These are phyloP conservation scores for Castanea sativa DNA, from an alignment of 306 rosid species.

Conservation along the genomic window DNA sequence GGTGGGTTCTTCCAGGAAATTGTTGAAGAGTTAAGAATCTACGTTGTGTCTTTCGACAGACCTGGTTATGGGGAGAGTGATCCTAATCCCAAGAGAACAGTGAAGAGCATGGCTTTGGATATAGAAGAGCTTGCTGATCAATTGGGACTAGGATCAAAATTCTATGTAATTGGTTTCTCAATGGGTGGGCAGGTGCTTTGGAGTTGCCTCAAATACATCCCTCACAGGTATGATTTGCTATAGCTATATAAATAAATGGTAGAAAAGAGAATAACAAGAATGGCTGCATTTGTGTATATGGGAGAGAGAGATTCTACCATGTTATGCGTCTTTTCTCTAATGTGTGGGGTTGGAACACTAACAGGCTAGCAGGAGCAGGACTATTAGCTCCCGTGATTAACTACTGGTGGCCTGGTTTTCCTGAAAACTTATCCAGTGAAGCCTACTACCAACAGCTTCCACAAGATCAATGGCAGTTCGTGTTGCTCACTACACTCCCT, in stretches of 20 bases:
- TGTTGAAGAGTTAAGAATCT: conserved; percentile 57
- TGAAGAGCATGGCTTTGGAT: conserved; percentile 71
- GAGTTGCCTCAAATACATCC: conserved; percentile 83
- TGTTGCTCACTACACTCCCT: conserved; percentile 68
- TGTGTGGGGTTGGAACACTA: conserved; percentile 7
- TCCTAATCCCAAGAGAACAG: conserved; percentile 75
- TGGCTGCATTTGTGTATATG: neutral
- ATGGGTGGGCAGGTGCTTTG: conserved; percentile 84
- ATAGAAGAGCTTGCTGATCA: conserved; percentile 89
- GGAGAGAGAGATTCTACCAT: neutral
- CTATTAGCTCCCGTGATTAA: conserved; percentile 69
- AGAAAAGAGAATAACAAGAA: neutral
- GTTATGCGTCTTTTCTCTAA: conserved; percentile 5
- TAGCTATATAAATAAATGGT: conserved; percentile 1
- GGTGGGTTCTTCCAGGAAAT: conserved; percentile 46
- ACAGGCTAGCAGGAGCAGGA: conserved; percentile 81
- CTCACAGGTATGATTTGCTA: conserved; percentile 58
- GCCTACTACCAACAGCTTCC: conserved; percentile 32
- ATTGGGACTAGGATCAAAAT: conserved; percentile 68
- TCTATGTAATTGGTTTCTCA: conserved; percentile 68
- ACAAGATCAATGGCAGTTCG: conserved; percentile 71
- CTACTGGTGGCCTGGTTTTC: conserved; percentile 86
- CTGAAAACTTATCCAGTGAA: conserved; percentile 55
- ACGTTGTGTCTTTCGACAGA: conserved; percentile 70
- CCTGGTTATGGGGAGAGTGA: conserved; percentile 98